A percentile compares a stretch with the other conserved stretches of the same genome.
Evolutionary conservation across 2,329 filamentous ascomycete genomes (phyloP).

Genomic region (Pyrenochaeta sp.): DNA sequence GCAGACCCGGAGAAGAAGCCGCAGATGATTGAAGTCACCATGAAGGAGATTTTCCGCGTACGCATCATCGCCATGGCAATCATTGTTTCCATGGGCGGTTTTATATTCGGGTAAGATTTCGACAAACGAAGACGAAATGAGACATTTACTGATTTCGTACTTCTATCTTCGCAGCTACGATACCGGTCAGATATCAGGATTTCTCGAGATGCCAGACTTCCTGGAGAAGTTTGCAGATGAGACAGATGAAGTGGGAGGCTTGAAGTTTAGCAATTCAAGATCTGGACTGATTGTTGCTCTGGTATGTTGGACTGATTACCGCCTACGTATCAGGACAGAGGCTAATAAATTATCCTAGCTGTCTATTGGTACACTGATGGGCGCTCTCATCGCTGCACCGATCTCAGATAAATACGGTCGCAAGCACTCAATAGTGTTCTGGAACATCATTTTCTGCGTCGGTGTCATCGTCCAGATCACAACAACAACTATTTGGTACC

Average conservation of each 20-base stretch:
- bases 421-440: conserved; percentile 67
- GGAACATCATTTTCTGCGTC: conserved; percentile 69
- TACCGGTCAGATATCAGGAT: conserved; percentile 47
- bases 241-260: conserved; percentile 27
- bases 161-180: conserved; percentile 43
- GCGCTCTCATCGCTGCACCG: conserved; percentile 67
- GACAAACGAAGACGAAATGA: background rate
- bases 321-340: background rate
- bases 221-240: conserved; percentile 38
- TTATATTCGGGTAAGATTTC: conserved; percentile 17
- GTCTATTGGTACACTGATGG: conserved; percentile 78
- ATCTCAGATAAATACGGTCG: conserved; percentile 70
- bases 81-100: conserved; percentile 48
- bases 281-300: conserved; percentile 47
- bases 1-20: conserved; percentile 42
- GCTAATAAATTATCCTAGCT: conserved; percentile 49
- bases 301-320: conserved; percentile 24
- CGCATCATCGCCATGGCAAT: conserved; percentile 44
- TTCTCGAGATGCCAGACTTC: conserved; percentile 49
- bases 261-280: conserved; percentile 40
- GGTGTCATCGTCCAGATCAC: conserved; percentile 73
- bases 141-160: background rate
- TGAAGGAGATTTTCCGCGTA: conserved; percentile 40
- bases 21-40: conserved; percentile 27
- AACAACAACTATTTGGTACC: conserved; percentile 65